Evolutionary conservation across 257 asterid genomes (phyloP), one percentile per base, ranked within the genome.

Genomic region (Lycium ferocissimum): DNA sequence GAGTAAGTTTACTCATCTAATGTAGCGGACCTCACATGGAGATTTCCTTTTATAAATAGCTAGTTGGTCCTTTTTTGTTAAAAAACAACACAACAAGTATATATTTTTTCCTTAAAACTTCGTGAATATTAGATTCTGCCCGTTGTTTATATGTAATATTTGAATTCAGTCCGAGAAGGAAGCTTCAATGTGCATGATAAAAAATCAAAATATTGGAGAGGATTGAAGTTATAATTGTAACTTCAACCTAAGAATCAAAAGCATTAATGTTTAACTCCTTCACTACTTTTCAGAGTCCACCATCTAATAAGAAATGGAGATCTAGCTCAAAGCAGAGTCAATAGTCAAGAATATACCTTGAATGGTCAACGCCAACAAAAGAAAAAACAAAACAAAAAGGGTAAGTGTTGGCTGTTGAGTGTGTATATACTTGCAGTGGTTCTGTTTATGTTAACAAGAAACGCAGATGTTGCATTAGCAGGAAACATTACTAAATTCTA

Each of bases 291-390:
- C 33, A 26, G 33, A 26, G 33, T 26, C 33, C 33, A 26, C 33
- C 33, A 26, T 26, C 33, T 26, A 26, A 26, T 26, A 26, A 26
- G n/a, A 43, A 45, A 43, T 72, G 58, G 35, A 72, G 80, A 72
- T 72, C 80, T 72, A 20, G 40, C 40, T 20, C 81, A 73, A 47
- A 73, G 40, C 10, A 47, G 59, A 73, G 38, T 73, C 81, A 73
- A 47, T 11, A 73, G 58, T 73, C 81, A 73, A 43, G 22, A n/a
- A 10, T 72, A 72, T n/a, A 72, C 37, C 37, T 18, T 71, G 53
- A 69, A 69, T 69, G 54, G 57, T 71, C 79, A 72, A 43, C 3
- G 57, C 18, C 57, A 4, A 43, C 35, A 72, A 72, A 72, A 10
- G 7, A 38, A 8, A 70, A 15, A 38, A 7, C 4, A 70, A 70